phyloP scores from a whole-genome alignment of 1,284 basidiomycete species.

The Ceratobasidium sp. region DNA sequence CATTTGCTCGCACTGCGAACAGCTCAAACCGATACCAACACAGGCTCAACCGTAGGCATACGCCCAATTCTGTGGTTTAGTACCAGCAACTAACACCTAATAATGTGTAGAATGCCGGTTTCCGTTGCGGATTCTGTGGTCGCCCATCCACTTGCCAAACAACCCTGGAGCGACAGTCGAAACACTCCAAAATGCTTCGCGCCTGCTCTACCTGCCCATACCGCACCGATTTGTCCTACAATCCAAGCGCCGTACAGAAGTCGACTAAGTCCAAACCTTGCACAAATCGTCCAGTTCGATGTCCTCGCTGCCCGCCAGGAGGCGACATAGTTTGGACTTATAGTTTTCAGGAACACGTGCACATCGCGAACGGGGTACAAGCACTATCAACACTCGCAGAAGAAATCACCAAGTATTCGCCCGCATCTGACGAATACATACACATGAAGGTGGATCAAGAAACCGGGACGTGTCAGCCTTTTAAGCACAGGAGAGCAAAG shows the following conservation, averaged over 20 bases:
- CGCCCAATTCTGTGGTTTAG: too few relatives aligned
- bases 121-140: background rate
- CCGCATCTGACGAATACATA: background rate
- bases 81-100: too few relatives aligned
- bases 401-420: background rate
- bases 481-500: background rate
- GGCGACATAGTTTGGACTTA: conserved; percentile 2
- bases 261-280: conserved; percentile 4
- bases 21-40: too few relatives aligned
- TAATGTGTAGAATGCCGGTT: too few relatives aligned
- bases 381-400: background rate
- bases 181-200: background rate
- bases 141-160: background rate
- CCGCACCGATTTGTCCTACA: background rate
- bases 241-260: background rate
- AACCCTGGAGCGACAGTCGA: background rate
- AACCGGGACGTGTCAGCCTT: background rate
- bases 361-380: background rate
- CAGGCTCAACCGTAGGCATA: too few relatives aligned
- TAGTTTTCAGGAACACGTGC: background rate
- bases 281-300: conserved; percentile 3
- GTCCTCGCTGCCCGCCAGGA: background rate
- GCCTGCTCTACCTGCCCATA: background rate
- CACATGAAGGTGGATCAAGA: background rate
- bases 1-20: too few relatives aligned